These are phyloP conservation scores for Rhizoclosmatium sp. DNA, from an alignment of 192 early-diverging fungal genomes.

Conservation along the genomic window DNA sequence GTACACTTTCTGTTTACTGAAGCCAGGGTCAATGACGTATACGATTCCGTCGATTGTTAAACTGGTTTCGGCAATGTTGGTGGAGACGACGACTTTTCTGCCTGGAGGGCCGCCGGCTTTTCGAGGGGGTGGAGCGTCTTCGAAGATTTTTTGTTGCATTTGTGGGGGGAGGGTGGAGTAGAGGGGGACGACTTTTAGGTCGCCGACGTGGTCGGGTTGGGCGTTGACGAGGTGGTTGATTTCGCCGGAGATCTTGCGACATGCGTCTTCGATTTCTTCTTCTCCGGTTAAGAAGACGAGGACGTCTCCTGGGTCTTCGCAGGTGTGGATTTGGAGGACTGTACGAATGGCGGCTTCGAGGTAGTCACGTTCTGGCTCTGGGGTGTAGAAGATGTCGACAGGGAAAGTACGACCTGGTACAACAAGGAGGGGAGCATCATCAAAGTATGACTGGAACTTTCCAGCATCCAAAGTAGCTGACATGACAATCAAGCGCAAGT, in stretches of 20 bases:
- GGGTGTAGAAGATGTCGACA: slow-evolving; percentile 97
- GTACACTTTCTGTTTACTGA: slow-evolving; percentile 99
- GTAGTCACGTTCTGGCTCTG: slow-evolving; percentile 97
- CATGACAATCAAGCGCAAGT: slow-evolving; percentile 96
- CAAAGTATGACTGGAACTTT: slow-evolving; percentile 99
- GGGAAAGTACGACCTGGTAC: slow-evolving; percentile 99
- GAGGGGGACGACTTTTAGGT: slow-evolving; percentile 84
- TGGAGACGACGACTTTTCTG: slow-evolving; percentile 96
- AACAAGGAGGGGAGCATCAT: slow-evolving; percentile 87
- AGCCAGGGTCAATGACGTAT: slow-evolving; percentile 98
- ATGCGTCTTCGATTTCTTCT: slow-evolving; percentile 98
- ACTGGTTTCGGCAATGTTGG: slow-evolving; percentile 98
- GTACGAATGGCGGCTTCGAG: slow-evolving; percentile 96
- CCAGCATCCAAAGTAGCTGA: slow-evolving; percentile 97
- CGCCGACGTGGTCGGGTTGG: slow-evolving; percentile 74
- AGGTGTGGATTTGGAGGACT: slow-evolving; percentile 91
- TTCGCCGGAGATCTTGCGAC: slow-evolving; percentile 80
- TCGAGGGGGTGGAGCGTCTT: slow-evolving; percentile 83
- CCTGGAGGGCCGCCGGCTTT: slow-evolving; percentile 82
- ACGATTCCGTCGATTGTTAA: slow-evolving; percentile 99
- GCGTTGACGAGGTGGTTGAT: slow-evolving; percentile 61
- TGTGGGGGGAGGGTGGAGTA: slow-evolving; percentile 93
- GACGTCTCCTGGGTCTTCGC: slow-evolving; percentile 95
- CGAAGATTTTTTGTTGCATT: slow-evolving; percentile 94
- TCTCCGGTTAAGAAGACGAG: slow-evolving; percentile 98